Evolutionary conservation across 164 flowering plant species (phyloP).

Genomic region (Brasenia schreberi): DNA sequence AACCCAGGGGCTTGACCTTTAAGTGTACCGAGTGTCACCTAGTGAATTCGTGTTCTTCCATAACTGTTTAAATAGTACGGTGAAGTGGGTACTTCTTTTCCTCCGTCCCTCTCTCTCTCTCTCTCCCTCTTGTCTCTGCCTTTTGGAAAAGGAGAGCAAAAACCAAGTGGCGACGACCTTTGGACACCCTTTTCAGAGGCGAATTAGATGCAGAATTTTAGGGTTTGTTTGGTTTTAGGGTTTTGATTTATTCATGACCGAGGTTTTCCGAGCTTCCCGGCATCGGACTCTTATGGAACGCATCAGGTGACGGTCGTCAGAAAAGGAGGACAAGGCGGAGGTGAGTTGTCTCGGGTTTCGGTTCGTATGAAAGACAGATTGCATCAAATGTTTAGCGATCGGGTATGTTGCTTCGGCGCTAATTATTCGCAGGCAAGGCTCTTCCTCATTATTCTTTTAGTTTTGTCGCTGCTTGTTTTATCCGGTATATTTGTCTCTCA

Average conservation of each 20-base stretch:
- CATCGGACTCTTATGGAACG: neutral
- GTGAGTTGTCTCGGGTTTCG: neutral
- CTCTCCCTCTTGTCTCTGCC: neutral
- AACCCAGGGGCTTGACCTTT: no score
- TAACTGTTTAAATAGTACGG: neutral
- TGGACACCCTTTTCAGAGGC: neutral
- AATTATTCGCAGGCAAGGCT: neutral
- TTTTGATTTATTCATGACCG: neutral
- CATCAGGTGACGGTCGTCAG: neutral
- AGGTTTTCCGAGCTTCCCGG: neutral
- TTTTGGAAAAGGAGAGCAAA: neutral
- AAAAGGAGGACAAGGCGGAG: neutral
- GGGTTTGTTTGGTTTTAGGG: neutral
- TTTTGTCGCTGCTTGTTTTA: no score
- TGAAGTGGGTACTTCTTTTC: neutral
- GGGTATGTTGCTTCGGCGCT: neutral
- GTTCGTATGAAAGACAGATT: neutral
- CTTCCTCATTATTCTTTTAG: no score
- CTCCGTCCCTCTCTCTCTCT: neutral
- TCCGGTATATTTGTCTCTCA: no score
- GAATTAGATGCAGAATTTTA: neutral
- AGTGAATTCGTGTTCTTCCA: no score
- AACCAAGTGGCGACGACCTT: neutral
- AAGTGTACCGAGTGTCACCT: no score
- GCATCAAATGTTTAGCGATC: neutral